Evolutionary conservation across 768 basidiomycete genomes (phyloP).

Genomic region (Boletellus emodensis): DNA sequence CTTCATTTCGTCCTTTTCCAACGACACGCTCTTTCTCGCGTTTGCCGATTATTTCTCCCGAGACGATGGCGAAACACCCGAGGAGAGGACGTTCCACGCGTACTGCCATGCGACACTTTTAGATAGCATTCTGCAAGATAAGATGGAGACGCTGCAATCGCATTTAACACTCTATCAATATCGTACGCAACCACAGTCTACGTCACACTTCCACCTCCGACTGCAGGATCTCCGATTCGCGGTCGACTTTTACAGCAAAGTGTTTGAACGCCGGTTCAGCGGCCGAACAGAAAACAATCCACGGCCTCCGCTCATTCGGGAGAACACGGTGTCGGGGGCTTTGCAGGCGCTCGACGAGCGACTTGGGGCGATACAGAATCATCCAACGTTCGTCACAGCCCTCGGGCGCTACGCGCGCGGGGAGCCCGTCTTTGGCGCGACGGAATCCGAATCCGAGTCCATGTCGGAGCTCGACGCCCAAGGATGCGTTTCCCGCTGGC

Average conservation of each 20-base stretch:
- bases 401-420: constrained; percentile 57
- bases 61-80: constrained; percentile 51
- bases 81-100: constrained; percentile 59
- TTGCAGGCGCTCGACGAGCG: constrained; percentile 58
- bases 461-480: constrained; percentile 6
- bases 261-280: constrained; percentile 72
- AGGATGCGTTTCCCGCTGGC: constrained; percentile 32
- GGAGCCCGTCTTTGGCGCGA: constrained; percentile 34
- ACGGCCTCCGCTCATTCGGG: constrained; percentile 65
- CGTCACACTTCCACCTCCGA: constrained; percentile 61
- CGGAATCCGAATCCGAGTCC: constrained; percentile 4
- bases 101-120: constrained; percentile 76
- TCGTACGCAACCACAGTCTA: constrained; percentile 54
- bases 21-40: constrained; percentile 72
- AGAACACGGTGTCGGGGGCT: constrained; percentile 65
- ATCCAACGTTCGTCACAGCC: constrained; percentile 23
- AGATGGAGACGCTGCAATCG: constrained; percentile 70
- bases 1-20: constrained; percentile 85
- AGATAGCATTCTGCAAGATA: constrained; percentile 90
- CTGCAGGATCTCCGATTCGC: constrained; percentile 74
- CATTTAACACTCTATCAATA: constrained; percentile 71
- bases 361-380: constrained; percentile 41
- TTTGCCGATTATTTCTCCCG: constrained; percentile 79
- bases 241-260: constrained; percentile 70
- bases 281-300: constrained; percentile 63